Base-by-base conservation (phyloP, 495 filamentous ascomycete genomes). In the Tuber indicum region DNA sequence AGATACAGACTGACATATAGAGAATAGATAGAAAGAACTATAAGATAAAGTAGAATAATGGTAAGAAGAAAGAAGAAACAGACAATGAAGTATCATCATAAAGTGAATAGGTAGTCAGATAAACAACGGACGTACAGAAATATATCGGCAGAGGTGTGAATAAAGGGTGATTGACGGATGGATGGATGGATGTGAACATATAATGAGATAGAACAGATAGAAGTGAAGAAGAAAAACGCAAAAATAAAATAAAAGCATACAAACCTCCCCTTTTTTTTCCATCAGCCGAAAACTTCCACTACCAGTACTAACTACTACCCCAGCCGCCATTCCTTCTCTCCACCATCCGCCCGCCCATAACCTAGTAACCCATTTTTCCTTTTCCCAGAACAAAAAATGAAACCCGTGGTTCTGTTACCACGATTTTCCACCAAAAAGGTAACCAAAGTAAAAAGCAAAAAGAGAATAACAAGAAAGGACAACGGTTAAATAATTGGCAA, bases 341-440 rank as follows among this genome's bases (percentile, higher is more conserved):
- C n/a, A 62, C 26, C 58, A 10, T 3, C 58, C 58, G 12, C 1
- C n/a, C n/a, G n/a, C 58, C 58, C 58, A 32, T 16, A 66, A 62
- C 58, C 58, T 10, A 62, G 9, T 62, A 62, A 32, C 52, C 52
- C 52, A 62, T 26, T 32, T 62, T 62, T 32, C 52, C n/a, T 32
- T 32, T 62, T 26, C n/a, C 52, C n/a, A 62, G n/a, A 62, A 62
- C 12, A 62, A 58, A 62, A 62, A 62, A 26, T 26, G n/a, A 62
- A 62, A 62, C 52, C 12, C n/a, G 4, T 16, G n/a, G 52, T 32
- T 62, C n/a, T 32, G 52, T n/a, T n/a, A 32, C 12, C 52, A 32
- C 32, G n/a, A 62, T 62, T 62, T 62, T 62, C 52, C 52, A 62
- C 52, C 52, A 62, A 62, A 62, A 62, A 62, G 32, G 49, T 62